These are phyloP conservation scores for Ajuga chamaepitys DNA, from an alignment of 257 asterid species.

Conservation along the genomic window DNA sequence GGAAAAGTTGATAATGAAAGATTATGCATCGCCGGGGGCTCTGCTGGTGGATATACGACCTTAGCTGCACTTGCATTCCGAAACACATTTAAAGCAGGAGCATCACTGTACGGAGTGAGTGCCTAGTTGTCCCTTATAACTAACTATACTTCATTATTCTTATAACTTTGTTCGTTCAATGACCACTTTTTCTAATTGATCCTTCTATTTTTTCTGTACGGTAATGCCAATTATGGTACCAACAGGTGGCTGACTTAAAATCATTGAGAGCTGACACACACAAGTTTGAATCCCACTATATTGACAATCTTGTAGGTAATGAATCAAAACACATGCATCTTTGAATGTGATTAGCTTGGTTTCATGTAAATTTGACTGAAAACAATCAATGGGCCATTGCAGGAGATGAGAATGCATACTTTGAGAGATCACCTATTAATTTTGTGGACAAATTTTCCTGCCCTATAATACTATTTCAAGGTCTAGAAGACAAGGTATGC, in stretches of 20 bases:
- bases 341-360: background rate
- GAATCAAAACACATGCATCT: background rate
- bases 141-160: background rate
- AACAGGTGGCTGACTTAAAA: conserved; percentile 82
- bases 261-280: conserved; percentile 66
- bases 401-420: conserved; percentile 58
- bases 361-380: background rate
- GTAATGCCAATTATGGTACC: conserved; percentile 8
- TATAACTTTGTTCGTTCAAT: background rate
- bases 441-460: conserved; percentile 73
- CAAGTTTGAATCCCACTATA: conserved; percentile 87
- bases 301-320: conserved; percentile 69
- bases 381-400: conserved; percentile 18
- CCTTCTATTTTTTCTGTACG: no score
- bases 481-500: conserved; percentile 86
- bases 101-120: conserved; percentile 95
- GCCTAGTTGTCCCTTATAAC: conserved; percentile 12
- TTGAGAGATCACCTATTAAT: conserved; percentile 78
- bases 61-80: conserved; percentile 91
- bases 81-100: conserved; percentile 80
- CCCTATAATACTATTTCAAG: conserved; percentile 86
- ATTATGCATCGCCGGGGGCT: conserved; percentile 89
- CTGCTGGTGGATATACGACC: conserved; percentile 99
- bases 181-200: background rate
- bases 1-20: conserved; percentile 85